These are phyloP conservation scores for Begonia fuchsioides DNA, from an alignment of 306 rosid genomes.

Conservation along the genomic window DNA sequence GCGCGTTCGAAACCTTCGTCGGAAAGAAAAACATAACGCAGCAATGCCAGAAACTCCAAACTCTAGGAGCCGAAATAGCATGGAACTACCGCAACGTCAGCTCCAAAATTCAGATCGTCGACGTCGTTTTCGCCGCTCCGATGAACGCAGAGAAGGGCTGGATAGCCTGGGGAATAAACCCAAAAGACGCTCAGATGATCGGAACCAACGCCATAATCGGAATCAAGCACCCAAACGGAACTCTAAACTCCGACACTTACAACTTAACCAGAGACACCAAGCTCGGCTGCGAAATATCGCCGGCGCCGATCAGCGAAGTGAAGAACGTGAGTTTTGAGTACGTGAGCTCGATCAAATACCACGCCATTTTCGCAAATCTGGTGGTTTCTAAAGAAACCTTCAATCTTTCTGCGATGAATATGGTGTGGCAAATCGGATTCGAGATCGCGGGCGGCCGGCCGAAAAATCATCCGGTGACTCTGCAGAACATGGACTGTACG, in stretches of 20 bases:
- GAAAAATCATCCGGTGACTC: constrained; percentile 16
- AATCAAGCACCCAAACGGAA: not conserved
- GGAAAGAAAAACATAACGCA: not conserved
- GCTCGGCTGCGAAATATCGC: constrained; percentile 31
- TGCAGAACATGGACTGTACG: constrained; percentile 45
- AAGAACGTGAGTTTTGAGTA: not conserved
- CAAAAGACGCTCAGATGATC: not conserved
- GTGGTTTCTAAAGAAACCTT: constrained; percentile 11
- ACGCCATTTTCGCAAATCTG: constrained; percentile 23
- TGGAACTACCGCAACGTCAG: not conserved
- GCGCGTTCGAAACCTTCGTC: not conserved
- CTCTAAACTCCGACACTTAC: constrained; percentile 8
- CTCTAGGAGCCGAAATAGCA: not conserved
- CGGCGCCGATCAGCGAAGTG: constrained; percentile 4
- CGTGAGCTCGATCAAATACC: not conserved
- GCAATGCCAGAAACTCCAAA: not conserved
- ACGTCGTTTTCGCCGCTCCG: not conserved
- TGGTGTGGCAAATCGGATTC: constrained; percentile 73
- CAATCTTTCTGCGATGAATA: constrained; percentile 21
- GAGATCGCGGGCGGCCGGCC: constrained; percentile 13
- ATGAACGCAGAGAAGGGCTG: not conserved
- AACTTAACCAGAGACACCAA: constrained; percentile 27
- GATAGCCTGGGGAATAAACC: not conserved
- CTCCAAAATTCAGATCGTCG: not conserved
- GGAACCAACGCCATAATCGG: not conserved